phyloP scores from a whole-genome alignment of 306 rosid species.

The Cucurbita maxima region DNA sequence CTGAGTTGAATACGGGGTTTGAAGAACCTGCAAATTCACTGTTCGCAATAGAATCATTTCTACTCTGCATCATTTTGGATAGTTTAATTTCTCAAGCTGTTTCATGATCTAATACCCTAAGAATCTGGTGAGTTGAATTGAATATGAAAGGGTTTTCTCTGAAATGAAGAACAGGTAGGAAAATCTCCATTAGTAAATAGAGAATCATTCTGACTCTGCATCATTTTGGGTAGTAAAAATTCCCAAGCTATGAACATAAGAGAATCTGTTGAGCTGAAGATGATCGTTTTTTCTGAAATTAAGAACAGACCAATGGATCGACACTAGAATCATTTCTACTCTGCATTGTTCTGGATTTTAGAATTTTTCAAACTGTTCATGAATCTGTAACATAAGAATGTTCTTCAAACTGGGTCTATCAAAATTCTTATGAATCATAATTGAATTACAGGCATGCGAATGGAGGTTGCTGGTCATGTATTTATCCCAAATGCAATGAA shows the following conservation, averaged over 20 bases:
- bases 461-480: conserved; percentile 2
- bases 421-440: neutral
- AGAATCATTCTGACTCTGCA: neutral
- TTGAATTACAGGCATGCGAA: neutral
- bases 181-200: neutral
- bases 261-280: neutral
- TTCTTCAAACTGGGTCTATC: neutral
- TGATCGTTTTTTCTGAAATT: neutral
- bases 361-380: neutral
- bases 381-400: neutral
- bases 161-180: neutral
- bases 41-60: too few species aligned
- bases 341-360: neutral
- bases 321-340: neutral
- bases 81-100: neutral
- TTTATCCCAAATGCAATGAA: neutral
- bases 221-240: neutral
- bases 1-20: neutral
- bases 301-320: neutral
- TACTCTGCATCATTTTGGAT: neutral
- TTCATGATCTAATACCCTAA: neutral
- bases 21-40: neutral
- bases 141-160: neutral
- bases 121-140: neutral
- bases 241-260: neutral